Conservation (phyloP, 352 stramenopile species). For the Pythium apleroticum region DNA sequence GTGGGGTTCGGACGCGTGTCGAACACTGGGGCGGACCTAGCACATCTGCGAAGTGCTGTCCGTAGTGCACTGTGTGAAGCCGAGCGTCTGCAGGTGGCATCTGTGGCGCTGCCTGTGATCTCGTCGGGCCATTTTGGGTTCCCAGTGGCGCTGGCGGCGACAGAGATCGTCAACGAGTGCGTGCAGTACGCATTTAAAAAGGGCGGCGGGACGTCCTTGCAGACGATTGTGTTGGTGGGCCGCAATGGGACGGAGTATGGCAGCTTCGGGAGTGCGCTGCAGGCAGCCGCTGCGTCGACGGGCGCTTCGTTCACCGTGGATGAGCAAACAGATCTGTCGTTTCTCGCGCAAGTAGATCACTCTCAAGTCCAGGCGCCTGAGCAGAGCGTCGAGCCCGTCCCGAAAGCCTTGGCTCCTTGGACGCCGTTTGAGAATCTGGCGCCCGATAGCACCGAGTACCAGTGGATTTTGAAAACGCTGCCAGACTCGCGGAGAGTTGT, state of each 20-base stretch:
- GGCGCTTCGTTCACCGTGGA: no score
- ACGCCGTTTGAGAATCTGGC: slow-evolving; percentile 7
- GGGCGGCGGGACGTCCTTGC: slow-evolving; percentile 3
- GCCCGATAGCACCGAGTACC: slow-evolving; percentile 3
- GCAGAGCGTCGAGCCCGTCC: neutral
- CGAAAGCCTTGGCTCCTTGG: neutral
- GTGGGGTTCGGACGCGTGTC: slow-evolving; percentile 5
- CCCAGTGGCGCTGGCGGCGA: slow-evolving; percentile 33
- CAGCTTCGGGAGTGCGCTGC: slow-evolving; percentile 29
- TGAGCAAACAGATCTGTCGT: no score
- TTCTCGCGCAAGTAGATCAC: neutral
- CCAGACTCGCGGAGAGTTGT: neutral
- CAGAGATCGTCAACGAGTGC: slow-evolving; percentile 41
- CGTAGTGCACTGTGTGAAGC: slow-evolving; percentile 37
- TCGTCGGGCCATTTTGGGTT: slow-evolving; percentile 54
- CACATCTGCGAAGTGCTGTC: slow-evolving; percentile 36
- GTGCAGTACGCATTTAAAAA: slow-evolving; percentile 27
- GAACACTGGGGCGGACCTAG: slow-evolving; percentile 24
- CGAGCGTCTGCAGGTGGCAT: slow-evolving; percentile 28
- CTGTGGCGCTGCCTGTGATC: slow-evolving; percentile 44
- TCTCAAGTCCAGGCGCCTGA: neutral
- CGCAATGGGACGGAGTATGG: slow-evolving; percentile 35
- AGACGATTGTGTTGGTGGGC: slow-evolving; percentile 39
- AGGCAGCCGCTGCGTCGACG: no score
- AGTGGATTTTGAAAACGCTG: neutral